Conservation (phyloP, 768 basidiomycete genomes). For the Boletus sensibilis region DNA sequence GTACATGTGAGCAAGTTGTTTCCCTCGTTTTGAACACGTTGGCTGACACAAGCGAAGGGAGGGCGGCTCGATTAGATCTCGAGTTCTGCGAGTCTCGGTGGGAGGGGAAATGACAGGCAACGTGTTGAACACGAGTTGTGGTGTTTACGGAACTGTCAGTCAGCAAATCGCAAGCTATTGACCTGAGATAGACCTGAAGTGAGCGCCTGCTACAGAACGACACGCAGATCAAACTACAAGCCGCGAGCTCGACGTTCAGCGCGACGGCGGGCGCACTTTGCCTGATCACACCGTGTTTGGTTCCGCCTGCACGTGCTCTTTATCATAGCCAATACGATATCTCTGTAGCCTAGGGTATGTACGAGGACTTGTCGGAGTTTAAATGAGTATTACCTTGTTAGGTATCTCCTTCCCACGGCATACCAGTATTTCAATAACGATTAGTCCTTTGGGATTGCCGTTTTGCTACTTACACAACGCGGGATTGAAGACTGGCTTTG, state of each 20-base stretch:
- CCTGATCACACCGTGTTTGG: slow-evolving; percentile 2
- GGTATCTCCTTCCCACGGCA: too few species aligned
- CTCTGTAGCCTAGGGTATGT: too few species aligned
- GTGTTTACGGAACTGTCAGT: slow-evolving; percentile 32
- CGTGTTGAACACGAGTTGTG: slow-evolving; percentile 75
- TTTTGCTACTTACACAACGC: too few species aligned
- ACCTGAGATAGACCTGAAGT: not conserved
- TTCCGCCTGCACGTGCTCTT: slow-evolving; percentile 9
- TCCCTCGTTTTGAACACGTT: slow-evolving; percentile 74
- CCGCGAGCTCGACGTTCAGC: slow-evolving; percentile 2
- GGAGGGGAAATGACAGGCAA: slow-evolving; percentile 49
- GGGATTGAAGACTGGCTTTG: too few species aligned
- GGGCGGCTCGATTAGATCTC: slow-evolving; percentile 34
- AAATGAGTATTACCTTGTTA: too few species aligned
- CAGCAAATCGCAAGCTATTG: not conserved
- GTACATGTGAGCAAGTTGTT: slow-evolving; percentile 52
- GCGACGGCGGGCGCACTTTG: not conserved
- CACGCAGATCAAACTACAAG: not conserved
- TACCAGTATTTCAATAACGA: too few species aligned
- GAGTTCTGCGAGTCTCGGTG: slow-evolving; percentile 9
- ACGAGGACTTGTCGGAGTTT: too few species aligned
- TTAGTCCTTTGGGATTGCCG: too few species aligned
- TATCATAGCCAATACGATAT: too few species aligned
- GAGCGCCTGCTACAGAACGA: not conserved
- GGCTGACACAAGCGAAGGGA: slow-evolving; percentile 32